Conservation (phyloP, 73 alveolate genomes). For the Loxodes magnus region DNA sequence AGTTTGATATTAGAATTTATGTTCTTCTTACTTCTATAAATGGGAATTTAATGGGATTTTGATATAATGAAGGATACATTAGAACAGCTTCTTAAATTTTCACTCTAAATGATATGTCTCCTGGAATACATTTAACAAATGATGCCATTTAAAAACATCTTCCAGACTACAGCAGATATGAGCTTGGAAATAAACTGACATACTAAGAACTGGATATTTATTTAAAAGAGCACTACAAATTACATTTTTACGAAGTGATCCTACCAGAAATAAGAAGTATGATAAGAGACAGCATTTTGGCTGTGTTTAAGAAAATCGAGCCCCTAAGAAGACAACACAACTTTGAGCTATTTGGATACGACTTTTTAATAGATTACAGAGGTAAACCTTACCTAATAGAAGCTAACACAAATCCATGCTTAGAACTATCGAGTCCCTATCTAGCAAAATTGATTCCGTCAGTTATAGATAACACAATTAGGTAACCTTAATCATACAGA, state of each 20-base stretch:
- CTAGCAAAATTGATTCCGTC: constrained; percentile 50
- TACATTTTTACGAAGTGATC: too few relatives aligned
- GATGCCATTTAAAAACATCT: constrained; percentile 73
- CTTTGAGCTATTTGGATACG: constrained; percentile 71
- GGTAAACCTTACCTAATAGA: constrained; percentile 63
- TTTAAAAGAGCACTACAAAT: too few relatives aligned
- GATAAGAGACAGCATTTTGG: constrained; percentile 55
- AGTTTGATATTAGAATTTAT: constrained; percentile 77
- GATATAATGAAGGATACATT: constrained; percentile 79
- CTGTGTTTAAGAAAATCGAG: constrained; percentile 55
- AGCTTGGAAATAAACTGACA: constrained; percentile 41
- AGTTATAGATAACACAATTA: constrained; percentile 57
- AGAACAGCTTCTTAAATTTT: constrained; percentile 67
- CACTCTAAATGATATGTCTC: constrained; percentile 51
- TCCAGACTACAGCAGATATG: constrained; percentile 70
- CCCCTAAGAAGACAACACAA: constrained; percentile 43
- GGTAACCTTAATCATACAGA: too few relatives aligned
- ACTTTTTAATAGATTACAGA: constrained; percentile 57
- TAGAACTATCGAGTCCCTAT: constrained; percentile 53
- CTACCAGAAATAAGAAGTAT: constrained; percentile 14
- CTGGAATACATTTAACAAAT: constrained; percentile 78
- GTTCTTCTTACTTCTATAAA: constrained; percentile 50
- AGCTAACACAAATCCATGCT: constrained; percentile 65
- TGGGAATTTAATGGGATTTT: constrained; percentile 71
- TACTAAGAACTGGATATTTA: constrained; percentile 45